These are phyloP conservation scores for Colletotrichum sp. DNA, from an alignment of 2,329 filamentous ascomycete genomes.

Conservation along the genomic window DNA sequence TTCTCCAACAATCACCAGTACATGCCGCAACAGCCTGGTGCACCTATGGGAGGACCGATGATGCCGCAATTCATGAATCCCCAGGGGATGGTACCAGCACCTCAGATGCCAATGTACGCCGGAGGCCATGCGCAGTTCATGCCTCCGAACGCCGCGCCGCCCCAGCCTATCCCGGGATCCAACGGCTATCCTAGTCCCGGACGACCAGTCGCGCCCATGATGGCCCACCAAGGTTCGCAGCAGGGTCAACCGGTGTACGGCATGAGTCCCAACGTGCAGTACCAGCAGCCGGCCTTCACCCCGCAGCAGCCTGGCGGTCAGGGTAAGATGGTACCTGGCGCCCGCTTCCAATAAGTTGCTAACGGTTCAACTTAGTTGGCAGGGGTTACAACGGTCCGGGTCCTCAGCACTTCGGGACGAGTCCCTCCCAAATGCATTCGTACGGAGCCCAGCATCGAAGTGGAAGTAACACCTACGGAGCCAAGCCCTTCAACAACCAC, in stretches of 20 bases:
- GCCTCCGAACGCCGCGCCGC: slow-evolving; percentile 58
- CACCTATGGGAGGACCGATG: slow-evolving; percentile 75
- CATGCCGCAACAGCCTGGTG: slow-evolving; percentile 67
- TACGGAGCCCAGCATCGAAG: slow-evolving; percentile 65
- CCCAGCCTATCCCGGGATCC: slow-evolving; percentile 65
- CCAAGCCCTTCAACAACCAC: slow-evolving; percentile 51
- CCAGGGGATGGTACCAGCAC: slow-evolving; percentile 71
- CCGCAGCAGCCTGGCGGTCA: slow-evolving; percentile 71
- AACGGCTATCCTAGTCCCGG: slow-evolving; percentile 90
- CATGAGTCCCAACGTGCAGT: slow-evolving; percentile 77
- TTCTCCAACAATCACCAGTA: slow-evolving; percentile 77
- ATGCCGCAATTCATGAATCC: slow-evolving; percentile 82
- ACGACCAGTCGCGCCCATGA: slow-evolving; percentile 80
- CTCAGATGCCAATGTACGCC: slow-evolving; percentile 84
- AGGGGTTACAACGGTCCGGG: slow-evolving; percentile 65
- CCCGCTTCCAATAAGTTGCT: slow-evolving; percentile 30
- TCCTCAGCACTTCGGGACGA: slow-evolving; percentile 68
- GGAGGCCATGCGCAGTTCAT: slow-evolving; percentile 68
- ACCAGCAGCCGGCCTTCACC: slow-evolving; percentile 75
- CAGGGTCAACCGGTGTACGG: slow-evolving; percentile 82
- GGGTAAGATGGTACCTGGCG: slow-evolving; percentile 59
- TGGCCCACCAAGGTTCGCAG: slow-evolving; percentile 93
- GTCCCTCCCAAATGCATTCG: slow-evolving; percentile 69
- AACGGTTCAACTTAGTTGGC: slow-evolving; percentile 56
- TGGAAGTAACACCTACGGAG: slow-evolving; percentile 57